phyloP scores from a whole-genome alignment of 164 flowering plant species.

The Magnolia kwangsiensis region DNA sequence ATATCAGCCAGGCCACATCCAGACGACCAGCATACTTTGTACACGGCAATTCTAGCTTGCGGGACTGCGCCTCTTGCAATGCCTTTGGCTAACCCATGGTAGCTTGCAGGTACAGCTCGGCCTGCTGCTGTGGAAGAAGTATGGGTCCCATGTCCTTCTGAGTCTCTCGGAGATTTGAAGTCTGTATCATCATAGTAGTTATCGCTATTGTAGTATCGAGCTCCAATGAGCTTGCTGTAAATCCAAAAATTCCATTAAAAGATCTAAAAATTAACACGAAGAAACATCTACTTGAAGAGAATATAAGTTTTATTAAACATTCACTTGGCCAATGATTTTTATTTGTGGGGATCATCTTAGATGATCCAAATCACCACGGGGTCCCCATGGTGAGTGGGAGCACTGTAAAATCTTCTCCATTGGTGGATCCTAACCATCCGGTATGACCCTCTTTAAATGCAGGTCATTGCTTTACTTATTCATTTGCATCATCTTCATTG shows the following conservation, averaged over 20 bases:
- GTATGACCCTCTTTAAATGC: too few relatives aligned
- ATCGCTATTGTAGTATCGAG: constrained; percentile 23
- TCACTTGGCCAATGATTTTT: neutral
- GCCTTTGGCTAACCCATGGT: constrained; percentile 18
- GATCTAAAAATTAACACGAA: too few relatives aligned
- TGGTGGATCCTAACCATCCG: too few relatives aligned
- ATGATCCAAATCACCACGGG: too few relatives aligned
- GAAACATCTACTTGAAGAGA: neutral
- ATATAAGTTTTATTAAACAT: neutral
- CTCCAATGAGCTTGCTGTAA: constrained; percentile 36
- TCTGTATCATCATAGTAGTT: constrained; percentile 4
- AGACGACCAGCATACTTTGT: constrained; percentile 21
- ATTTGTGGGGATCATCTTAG: too few relatives aligned
- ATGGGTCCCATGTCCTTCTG: constrained; percentile 23
- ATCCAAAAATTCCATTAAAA: neutral
- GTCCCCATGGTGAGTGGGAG: too few relatives aligned
- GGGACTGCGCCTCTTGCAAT: constrained; percentile 23
- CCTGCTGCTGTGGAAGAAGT: constrained; percentile 30
- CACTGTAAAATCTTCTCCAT: too few relatives aligned
- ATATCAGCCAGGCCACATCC: constrained; percentile 19
- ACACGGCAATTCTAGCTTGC: constrained; percentile 18
- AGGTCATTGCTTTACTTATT: too few relatives aligned
- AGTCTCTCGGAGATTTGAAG: constrained; percentile 20
- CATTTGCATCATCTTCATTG: too few relatives aligned
- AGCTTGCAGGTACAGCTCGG: constrained; percentile 4